A percentile compares a stretch with the other conserved stretches of the same genome.
These are phyloP conservation scores for Alternaria sp. DNA, from an alignment of 2,329 filamentous ascomycete genomes.

Conservation along the genomic window DNA sequence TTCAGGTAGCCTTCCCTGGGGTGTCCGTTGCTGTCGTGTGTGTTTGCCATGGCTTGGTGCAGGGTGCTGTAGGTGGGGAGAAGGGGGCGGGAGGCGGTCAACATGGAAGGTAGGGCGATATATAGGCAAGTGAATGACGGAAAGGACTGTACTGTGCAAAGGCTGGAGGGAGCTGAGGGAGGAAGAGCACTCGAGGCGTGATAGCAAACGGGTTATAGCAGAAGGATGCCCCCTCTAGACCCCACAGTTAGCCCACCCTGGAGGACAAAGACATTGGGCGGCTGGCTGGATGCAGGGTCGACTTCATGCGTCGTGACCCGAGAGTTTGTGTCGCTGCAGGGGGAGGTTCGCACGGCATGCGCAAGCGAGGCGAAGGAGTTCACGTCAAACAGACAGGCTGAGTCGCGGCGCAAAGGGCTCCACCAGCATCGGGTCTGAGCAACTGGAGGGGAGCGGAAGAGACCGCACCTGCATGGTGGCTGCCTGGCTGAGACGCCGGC, in stretches of 20 bases:
- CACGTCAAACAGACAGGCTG: constrained; percentile 26
- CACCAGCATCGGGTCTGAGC: constrained; percentile 3
- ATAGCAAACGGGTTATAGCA: constrained; percentile 13
- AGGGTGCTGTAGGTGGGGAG: constrained; percentile 21
- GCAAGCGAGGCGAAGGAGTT: constrained; percentile 27
- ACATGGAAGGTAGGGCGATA: constrained; percentile 18
- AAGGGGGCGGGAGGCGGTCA: constrained; percentile 22
- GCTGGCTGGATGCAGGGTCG: constrained; percentile 22
- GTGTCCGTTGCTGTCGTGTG: constrained; percentile 24
- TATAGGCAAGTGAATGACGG: constrained; percentile 4
- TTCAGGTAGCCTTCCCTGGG: constrained; percentile 38
- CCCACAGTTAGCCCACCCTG: constrained; percentile 6
- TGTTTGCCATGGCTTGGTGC: constrained; percentile 32
- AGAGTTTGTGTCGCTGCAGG: constrained; percentile 17
- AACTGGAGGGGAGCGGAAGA: constrained; percentile 20
- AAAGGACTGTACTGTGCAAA: constrained; percentile 16
- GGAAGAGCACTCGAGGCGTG: constrained; percentile 9
- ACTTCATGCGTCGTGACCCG: constrained; percentile 27
- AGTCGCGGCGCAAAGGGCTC: constrained; percentile 11
- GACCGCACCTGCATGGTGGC: constrained; percentile 23
- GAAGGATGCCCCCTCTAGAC: constrained; percentile 7
- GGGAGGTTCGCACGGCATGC: constrained; percentile 20
- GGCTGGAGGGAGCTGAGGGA: not conserved
- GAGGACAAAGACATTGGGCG: constrained; percentile 13
- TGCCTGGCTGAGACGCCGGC: constrained; percentile 25